phyloP scores from a whole-genome alignment of 768 basidiomycete species.

The Lactarius vividus region DNA sequence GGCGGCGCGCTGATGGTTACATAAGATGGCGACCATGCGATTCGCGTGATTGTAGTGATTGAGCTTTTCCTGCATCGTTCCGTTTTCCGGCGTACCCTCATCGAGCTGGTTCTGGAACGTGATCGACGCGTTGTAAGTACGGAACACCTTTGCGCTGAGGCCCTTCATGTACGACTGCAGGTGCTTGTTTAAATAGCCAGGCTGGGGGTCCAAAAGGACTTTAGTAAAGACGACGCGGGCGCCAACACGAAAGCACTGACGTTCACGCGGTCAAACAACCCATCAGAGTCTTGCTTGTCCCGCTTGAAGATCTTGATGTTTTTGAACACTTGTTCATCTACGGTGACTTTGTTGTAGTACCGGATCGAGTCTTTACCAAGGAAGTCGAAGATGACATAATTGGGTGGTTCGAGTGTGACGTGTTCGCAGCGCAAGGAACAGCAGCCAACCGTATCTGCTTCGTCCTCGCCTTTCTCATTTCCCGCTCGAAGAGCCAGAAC shows the following conservation, averaged over 20 bases:
- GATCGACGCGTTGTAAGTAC: conserved; percentile 98
- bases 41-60: conserved; percentile 98
- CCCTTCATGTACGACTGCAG: conserved; percentile 94
- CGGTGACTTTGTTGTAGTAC: conserved; percentile 88
- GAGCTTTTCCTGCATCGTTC: conserved; percentile 90
- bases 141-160: conserved; percentile 98
- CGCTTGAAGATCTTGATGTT: conserved; percentile 97
- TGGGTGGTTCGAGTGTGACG: conserved; percentile 85
- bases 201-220: conserved; percentile 44
- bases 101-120: conserved; percentile 93
- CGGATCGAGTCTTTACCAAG: conserved; percentile 99
- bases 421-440: conserved; percentile 97
- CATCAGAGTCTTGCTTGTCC: conserved; percentile 82
- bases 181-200: conserved; percentile 85
- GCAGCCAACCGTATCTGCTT: conserved; percentile 98
- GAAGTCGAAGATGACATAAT: conserved; percentile 93
- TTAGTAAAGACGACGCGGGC: neutral
- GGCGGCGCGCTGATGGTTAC: conserved; percentile 96
- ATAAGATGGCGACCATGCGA: conserved; percentile 93
- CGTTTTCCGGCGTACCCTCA: conserved; percentile 61
- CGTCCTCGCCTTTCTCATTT: conserved; percentile 99
- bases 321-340: conserved; percentile 94
- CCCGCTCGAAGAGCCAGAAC: conserved; percentile 95
- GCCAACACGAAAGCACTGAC: conserved; percentile 46
- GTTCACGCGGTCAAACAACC: conserved; percentile 91